Evolutionary conservation across 2,329 filamentous ascomycete species (phyloP).

Genomic region (Chaetomium olivaceum): DNA sequence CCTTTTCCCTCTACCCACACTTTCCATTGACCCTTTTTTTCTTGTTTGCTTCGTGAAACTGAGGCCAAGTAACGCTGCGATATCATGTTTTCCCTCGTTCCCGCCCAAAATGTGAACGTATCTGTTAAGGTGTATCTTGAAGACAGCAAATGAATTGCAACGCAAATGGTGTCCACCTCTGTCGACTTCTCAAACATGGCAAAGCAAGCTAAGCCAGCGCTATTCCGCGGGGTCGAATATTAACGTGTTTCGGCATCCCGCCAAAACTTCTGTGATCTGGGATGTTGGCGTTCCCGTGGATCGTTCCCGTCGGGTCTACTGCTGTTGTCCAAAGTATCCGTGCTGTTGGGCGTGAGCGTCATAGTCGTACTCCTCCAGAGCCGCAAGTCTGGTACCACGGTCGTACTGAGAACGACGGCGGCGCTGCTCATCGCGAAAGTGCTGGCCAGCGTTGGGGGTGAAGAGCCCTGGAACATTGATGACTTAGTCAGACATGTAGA

Average conservation of each 20-base stretch:
- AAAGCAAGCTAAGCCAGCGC: slow-evolving; percentile 24
- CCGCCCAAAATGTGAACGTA: slow-evolving; percentile 24
- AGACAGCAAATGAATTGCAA: slow-evolving; percentile 27
- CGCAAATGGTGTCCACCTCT: slow-evolving; percentile 29
- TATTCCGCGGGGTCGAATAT: slow-evolving; percentile 16
- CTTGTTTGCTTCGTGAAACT: not conserved
- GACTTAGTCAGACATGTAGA: not conserved
- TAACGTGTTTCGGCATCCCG: not conserved
- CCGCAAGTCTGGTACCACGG: slow-evolving; percentile 73
- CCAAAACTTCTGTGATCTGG: not conserved
- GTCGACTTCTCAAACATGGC: slow-evolving; percentile 30
- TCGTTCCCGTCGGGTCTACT: slow-evolving; percentile 23
- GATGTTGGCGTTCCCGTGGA: not conserved
- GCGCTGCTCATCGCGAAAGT: slow-evolving; percentile 73
- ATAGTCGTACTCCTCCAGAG: slow-evolving; percentile 62
- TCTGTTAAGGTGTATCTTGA: slow-evolving; percentile 27
- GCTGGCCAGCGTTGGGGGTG: slow-evolving; percentile 73
- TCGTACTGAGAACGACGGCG: slow-evolving; percentile 78
- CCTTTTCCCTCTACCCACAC: not conserved
- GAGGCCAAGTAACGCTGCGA: slow-evolving; percentile 2
- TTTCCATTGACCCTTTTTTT: not conserved
- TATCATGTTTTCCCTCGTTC: slow-evolving; percentile 3
- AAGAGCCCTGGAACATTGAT: slow-evolving; percentile 63
- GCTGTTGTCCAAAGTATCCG: slow-evolving; percentile 33
- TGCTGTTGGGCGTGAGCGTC: slow-evolving; percentile 42